Evolutionary conservation across 768 basidiomycete genomes (phyloP).

Genomic region (Mycena belliarum): DNA sequence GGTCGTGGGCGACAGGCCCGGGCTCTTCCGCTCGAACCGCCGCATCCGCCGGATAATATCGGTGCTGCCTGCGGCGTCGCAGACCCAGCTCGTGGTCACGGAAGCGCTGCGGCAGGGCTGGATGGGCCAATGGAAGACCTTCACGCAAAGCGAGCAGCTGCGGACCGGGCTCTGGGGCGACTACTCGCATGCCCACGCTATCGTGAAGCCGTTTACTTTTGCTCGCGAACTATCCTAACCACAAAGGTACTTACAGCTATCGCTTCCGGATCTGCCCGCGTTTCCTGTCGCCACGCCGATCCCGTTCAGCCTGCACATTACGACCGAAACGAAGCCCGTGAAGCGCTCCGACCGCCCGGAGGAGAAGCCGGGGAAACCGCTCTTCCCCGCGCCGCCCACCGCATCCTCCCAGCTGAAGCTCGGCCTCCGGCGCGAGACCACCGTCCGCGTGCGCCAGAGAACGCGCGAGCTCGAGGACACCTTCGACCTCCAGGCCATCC

Average conservation of each 20-base stretch:
- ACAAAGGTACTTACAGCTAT: slow-evolving; percentile 1
- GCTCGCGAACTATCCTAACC: too few species aligned
- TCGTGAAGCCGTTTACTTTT: not conserved
- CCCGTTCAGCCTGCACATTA: slow-evolving; percentile 10
- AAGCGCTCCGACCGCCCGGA: slow-evolving; percentile 1
- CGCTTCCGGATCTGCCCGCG: not conserved
- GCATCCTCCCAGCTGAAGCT: slow-evolving; percentile 15
- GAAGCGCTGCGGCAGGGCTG: slow-evolving; percentile 7
- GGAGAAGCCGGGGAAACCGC: slow-evolving; percentile 14
- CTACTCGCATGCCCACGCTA: slow-evolving; percentile 11
- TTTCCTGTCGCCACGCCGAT: slow-evolving; percentile 11
- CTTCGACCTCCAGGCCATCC: not conserved
- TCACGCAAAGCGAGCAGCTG: slow-evolving; percentile 5
- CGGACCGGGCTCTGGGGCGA: slow-evolving; percentile 16
- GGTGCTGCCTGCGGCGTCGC: slow-evolving; percentile 14
- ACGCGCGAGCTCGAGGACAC: not conserved
- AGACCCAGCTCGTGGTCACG: not conserved
- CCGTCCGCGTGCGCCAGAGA: not conserved
- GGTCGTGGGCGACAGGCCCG: slow-evolving; percentile 8
- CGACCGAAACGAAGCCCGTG: slow-evolving; percentile 16
- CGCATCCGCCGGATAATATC: slow-evolving; percentile 13
- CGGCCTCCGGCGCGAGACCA: not conserved
- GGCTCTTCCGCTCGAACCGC: slow-evolving; percentile 7
- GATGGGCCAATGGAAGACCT: slow-evolving; percentile 3
- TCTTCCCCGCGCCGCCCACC: slow-evolving; percentile 14